phyloP scores from a whole-genome alignment of 2,329 filamentous ascomycete species.

The Trematosphaeria pertusa region DNA sequence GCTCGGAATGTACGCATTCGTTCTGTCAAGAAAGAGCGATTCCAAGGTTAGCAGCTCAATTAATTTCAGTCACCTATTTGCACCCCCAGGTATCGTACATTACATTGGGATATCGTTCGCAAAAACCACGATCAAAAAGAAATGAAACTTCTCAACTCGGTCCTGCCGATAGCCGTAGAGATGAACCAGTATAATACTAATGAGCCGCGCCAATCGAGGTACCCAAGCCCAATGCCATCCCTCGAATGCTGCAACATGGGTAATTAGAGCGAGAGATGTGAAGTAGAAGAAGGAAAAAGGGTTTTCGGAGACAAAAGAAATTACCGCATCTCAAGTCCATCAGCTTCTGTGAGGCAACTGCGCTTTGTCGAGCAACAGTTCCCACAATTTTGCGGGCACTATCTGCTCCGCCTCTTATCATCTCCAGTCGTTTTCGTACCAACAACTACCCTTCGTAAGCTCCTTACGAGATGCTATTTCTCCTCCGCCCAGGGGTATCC shows the following conservation, averaged over 20 bases:
- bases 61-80: not conserved
- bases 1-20: too few species aligned
- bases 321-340: not conserved
- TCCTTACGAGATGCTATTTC: too few species aligned
- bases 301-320: conserved; percentile 14
- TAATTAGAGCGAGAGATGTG: conserved; percentile 32
- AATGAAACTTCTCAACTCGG: conserved; percentile 17
- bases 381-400: not conserved
- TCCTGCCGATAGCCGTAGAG: conserved; percentile 26
- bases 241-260: conserved; percentile 23
- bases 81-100: conserved; percentile 19
- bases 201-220: conserved; percentile 16
- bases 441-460: not conserved
- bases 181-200: conserved; percentile 2
- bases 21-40: not conserved
- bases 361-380: not conserved
- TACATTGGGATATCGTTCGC: conserved; percentile 11
- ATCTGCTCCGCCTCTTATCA: conserved; percentile 6
- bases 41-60: not conserved
- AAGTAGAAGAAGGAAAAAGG: conserved; percentile 19
- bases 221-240: conserved; percentile 20
- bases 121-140: conserved; percentile 10
- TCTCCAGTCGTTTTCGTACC: conserved; percentile 6
- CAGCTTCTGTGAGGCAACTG: not conserved
- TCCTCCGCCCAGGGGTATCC: conserved; percentile 35